Evolutionary conservation across 805 yeast species (phyloP).

Genomic region (Candida namnaoensis): DNA sequence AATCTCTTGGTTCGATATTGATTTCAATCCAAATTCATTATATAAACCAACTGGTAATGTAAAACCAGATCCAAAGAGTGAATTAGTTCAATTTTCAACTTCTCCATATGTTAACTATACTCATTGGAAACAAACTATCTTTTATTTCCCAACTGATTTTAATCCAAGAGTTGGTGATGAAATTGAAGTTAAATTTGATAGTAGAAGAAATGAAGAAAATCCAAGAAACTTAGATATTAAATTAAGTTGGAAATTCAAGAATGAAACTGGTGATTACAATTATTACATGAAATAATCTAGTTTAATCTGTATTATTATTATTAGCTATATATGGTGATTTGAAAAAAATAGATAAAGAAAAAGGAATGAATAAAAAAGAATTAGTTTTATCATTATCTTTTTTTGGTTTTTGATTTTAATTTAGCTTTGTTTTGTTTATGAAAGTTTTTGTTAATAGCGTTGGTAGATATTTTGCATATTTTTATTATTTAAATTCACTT

Average conservation of each 20-base stretch:
- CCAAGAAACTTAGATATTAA: constrained; percentile 88
- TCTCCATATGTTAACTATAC: constrained; percentile 94
- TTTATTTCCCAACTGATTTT: constrained; percentile 78
- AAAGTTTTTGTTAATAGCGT: too few relatives aligned
- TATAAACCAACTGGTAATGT: constrained; percentile 4
- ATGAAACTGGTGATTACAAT: constrained; percentile 26
- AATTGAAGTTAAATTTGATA: constrained; percentile 62
- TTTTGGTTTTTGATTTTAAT: too few relatives aligned
- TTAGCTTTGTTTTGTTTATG: too few relatives aligned
- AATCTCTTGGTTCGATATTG: constrained; percentile 92
- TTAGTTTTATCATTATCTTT: too few relatives aligned
- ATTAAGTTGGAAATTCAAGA: constrained; percentile 36
- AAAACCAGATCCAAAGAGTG: constrained; percentile 31
- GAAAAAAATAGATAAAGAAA: too few relatives aligned
- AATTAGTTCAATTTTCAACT: constrained; percentile 70
- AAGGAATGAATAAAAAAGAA: too few relatives aligned
- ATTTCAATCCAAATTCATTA: constrained; percentile 52
- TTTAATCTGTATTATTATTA: too few relatives aligned
- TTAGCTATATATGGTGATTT: not conserved
- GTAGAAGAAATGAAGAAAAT: constrained; percentile 68
- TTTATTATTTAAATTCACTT: too few relatives aligned
- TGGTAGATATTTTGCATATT: too few relatives aligned
- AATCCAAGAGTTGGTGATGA: constrained; percentile 70
- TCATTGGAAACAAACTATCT: constrained; percentile 98
- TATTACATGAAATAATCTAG: not conserved